These are phyloP conservation scores for Cunninghamia lanceolata DNA, from an alignment of 75 land plant species.

Conservation along the genomic window DNA sequence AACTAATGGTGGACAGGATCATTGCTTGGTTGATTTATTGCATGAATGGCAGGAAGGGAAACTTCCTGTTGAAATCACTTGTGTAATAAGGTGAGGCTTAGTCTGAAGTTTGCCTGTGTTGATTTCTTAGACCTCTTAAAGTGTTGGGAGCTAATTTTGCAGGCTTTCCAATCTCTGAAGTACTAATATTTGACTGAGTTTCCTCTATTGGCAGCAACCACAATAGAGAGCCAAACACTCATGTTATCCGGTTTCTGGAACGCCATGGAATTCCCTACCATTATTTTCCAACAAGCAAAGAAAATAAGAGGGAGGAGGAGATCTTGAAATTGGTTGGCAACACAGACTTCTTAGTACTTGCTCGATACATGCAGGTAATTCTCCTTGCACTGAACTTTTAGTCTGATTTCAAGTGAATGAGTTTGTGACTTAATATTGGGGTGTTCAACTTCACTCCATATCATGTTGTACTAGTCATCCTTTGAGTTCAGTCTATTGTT, in stretches of 20 bases:
- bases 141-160: background rate
- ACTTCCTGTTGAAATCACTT: slow-evolving; percentile 77
- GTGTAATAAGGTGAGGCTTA: slow-evolving; percentile 78
- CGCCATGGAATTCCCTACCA: slow-evolving; percentile 87
- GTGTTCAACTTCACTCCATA: slow-evolving; percentile 4
- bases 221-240: slow-evolving; percentile 77
- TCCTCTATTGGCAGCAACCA: slow-evolving; percentile 68
- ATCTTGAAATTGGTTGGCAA: slow-evolving; percentile 67
- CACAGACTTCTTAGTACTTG: slow-evolving; percentile 94
- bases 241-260: slow-evolving; percentile 80
- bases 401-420: background rate
- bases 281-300: slow-evolving; percentile 54
- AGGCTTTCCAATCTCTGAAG: background rate
- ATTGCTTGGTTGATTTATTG: slow-evolving; percentile 87
- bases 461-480: background rate
- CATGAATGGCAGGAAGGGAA: slow-evolving; percentile 94
- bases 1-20: slow-evolving; percentile 63
- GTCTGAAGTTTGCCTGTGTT: background rate
- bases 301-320: slow-evolving; percentile 78
- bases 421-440: background rate
- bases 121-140: slow-evolving; percentile 9
- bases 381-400: background rate
- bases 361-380: slow-evolving; percentile 98
- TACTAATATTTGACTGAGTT: background rate
- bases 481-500: background rate